These are phyloP conservation scores for Ceratobasidium sp. DNA, from an alignment of 1,284 basidiomycete species.

Conservation along the genomic window DNA sequence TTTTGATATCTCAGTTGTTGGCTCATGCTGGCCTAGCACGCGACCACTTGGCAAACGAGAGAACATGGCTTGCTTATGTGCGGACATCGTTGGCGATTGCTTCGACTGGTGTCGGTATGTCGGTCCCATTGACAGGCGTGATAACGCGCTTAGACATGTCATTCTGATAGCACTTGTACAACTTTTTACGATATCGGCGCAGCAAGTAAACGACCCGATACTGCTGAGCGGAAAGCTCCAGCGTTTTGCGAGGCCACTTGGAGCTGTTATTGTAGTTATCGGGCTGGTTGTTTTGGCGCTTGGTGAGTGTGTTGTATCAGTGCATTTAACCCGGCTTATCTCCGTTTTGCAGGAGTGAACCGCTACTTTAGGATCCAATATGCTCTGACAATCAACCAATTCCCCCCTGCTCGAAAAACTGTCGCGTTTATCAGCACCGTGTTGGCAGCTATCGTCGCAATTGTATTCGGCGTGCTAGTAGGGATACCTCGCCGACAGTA, in stretches of 20 bases:
- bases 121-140: not conserved
- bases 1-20: not conserved
- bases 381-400: slow-evolving; percentile 61
- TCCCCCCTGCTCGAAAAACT: slow-evolving; percentile 61
- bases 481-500: slow-evolving; percentile 34
- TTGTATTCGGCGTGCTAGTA: slow-evolving; percentile 60
- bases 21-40: slow-evolving; percentile 47
- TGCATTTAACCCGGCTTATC: not conserved
- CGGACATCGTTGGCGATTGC: slow-evolving; percentile 58
- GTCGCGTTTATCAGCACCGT: slow-evolving; percentile 56
- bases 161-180: slow-evolving; percentile 61
- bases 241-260: slow-evolving; percentile 61
- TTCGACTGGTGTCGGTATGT: slow-evolving; percentile 65
- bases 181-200: slow-evolving; percentile 58
- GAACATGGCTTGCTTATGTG: slow-evolving; percentile 54
- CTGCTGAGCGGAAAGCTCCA: slow-evolving; percentile 49
- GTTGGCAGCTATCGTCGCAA: slow-evolving; percentile 56
- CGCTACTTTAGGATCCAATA: slow-evolving; percentile 66
- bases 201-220: slow-evolving; percentile 39
- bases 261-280: slow-evolving; percentile 59
- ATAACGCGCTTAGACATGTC: not conserved
- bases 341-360: slow-evolving; percentile 52
- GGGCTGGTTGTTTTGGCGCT: slow-evolving; percentile 61
- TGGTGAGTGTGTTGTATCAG: slow-evolving; percentile 50
- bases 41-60: slow-evolving; percentile 54